A percentile compares a stretch with the other conserved stretches of the same genome.
Conservation (phyloP, 768 basidiomycete genomes). For the Suillus lakei region DNA sequence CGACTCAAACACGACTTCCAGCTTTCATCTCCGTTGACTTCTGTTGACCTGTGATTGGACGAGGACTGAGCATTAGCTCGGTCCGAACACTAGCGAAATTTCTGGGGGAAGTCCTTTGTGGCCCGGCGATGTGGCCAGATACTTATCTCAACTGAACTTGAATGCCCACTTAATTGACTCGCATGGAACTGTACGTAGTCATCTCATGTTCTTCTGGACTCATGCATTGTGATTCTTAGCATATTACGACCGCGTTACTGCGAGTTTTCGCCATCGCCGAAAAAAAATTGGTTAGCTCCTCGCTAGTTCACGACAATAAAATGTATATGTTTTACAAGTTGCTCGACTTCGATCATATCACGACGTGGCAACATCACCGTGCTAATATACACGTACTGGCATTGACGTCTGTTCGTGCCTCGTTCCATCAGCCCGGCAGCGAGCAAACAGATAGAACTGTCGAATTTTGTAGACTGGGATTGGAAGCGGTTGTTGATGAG, state of each 20-base stretch:
- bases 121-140: not conserved
- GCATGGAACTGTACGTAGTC: not conserved
- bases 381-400: not conserved
- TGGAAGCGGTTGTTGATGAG: not conserved
- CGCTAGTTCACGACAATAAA: not conserved
- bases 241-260: not conserved
- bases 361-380: not conserved
- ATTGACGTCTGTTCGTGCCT: not conserved
- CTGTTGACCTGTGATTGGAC: not conserved
- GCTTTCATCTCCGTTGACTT: constrained; percentile 1
- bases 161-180: not conserved
- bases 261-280: not conserved
- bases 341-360: not conserved
- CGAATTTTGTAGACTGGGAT: not conserved
- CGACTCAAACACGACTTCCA: not conserved
- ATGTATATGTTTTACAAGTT: not conserved
- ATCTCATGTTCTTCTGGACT: not conserved
- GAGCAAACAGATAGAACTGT: not conserved
- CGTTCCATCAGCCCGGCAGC: not conserved
- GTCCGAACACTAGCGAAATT: not conserved
- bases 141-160: not conserved
- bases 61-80: not conserved
- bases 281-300: not conserved
- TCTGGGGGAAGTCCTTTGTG: not conserved
- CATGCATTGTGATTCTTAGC: not conserved